phyloP scores from a whole-genome alignment of 495 filamentous ascomycete species.

The Hypoxylon intermedium region DNA sequence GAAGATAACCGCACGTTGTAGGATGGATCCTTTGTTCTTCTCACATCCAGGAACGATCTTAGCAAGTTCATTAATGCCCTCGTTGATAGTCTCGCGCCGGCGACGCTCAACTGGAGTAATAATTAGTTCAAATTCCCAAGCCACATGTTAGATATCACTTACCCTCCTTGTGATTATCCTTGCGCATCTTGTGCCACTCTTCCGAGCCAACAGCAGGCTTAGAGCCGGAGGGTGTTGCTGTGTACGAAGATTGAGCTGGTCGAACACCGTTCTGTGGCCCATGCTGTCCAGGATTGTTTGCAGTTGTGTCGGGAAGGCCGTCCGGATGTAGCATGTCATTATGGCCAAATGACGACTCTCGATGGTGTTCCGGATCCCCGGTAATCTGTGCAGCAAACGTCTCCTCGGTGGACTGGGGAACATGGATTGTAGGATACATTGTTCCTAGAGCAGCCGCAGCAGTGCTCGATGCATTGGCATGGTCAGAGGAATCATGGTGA shows the following conservation, averaged over 20 bases:
- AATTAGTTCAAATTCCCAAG: slow-evolving; percentile 10
- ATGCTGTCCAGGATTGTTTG: slow-evolving; percentile 34
- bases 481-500: slow-evolving; percentile 54
- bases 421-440: slow-evolving; percentile 70
- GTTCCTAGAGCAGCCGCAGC: slow-evolving; percentile 71
- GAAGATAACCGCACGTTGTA: slow-evolving; percentile 92
- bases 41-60: slow-evolving; percentile 98
- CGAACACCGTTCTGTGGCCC: slow-evolving; percentile 39
- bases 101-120: slow-evolving; percentile 83
- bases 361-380: slow-evolving; percentile 44
- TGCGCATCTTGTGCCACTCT: slow-evolving; percentile 96
- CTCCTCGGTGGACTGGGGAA: slow-evolving; percentile 74
- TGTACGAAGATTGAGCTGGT: slow-evolving; percentile 38
- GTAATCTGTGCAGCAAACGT: slow-evolving; percentile 62
- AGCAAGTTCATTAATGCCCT: slow-evolving; percentile 97
- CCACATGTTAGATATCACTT: slow-evolving; percentile 38
- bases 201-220: slow-evolving; percentile 95
- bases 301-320: slow-evolving; percentile 46
- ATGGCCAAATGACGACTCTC: slow-evolving; percentile 40
- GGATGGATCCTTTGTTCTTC: slow-evolving; percentile 97
- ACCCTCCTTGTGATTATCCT: slow-evolving; percentile 99
- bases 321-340: slow-evolving; percentile 49
- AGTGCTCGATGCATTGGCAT: slow-evolving; percentile 65
- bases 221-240: slow-evolving; percentile 38
- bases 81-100: slow-evolving; percentile 97